Conservation (phyloP, 1,284 basidiomycete genomes). For the Ceratobasidium sp. region DNA sequence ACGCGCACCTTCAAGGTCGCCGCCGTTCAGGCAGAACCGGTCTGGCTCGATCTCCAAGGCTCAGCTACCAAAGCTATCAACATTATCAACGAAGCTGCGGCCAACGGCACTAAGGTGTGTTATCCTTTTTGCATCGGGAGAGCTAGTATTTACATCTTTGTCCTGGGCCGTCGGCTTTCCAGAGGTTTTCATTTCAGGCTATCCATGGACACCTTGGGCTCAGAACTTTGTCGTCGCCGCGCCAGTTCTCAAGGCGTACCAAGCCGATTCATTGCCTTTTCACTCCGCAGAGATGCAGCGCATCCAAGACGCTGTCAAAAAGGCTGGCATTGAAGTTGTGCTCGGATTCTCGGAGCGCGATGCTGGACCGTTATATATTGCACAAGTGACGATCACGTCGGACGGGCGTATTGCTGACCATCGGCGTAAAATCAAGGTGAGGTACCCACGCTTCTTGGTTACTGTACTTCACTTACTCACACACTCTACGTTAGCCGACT, state of each 20-base stretch:
- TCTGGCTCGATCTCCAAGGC: slow-evolving; percentile 59
- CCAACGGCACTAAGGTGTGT: slow-evolving; percentile 57
- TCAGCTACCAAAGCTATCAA: slow-evolving; percentile 57
- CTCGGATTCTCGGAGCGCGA: slow-evolving; percentile 58
- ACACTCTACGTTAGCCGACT: background rate
- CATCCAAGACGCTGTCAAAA: slow-evolving; percentile 56
- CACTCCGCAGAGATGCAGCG: slow-evolving; percentile 58
- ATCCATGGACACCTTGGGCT: slow-evolving; percentile 58
- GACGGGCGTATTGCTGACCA: slow-evolving; percentile 57
- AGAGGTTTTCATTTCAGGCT: slow-evolving; percentile 51
- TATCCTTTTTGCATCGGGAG: slow-evolving; percentile 56
- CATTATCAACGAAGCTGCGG: slow-evolving; percentile 56
- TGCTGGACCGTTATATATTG: slow-evolving; percentile 56
- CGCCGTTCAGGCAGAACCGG: slow-evolving; percentile 42
- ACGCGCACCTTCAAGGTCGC: slow-evolving; percentile 34
- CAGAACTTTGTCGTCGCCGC: slow-evolving; percentile 54
- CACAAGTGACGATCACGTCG: slow-evolving; percentile 57
- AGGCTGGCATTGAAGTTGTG: slow-evolving; percentile 55
- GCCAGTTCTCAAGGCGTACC: slow-evolving; percentile 54
- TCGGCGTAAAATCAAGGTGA: slow-evolving; percentile 58
- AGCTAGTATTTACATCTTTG: background rate
- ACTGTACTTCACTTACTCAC: background rate
- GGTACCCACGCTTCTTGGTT: background rate
- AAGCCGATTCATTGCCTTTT: slow-evolving; percentile 56
- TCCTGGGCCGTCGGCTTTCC: slow-evolving; percentile 5